Base-by-base conservation (phyloP, 768 basidiomycete genomes). In the Termitomyces sp. region DNA sequence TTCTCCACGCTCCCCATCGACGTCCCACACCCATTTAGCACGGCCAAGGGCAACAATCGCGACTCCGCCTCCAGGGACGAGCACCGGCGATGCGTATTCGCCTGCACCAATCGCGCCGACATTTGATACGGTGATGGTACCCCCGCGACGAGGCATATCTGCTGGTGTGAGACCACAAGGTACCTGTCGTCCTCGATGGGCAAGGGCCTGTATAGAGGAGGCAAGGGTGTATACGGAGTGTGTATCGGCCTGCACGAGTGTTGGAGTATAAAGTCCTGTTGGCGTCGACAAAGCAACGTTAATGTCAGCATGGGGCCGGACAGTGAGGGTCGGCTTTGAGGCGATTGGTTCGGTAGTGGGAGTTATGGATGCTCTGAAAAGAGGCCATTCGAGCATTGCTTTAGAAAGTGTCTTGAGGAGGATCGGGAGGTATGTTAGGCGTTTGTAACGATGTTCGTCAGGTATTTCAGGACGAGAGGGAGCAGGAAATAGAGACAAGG, bases 11-110 rank as follows among this genome's bases (percentile, higher is more conserved):
- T 68, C 64, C n/a, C 72, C 65, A 49, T 83, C 77, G 44, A 88
- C 85, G 61, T 90, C 88, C 82, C 83, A 85, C 7, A 82, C 80
- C 91, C 88, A 92, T 64, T 82, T 82, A 10, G 90, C 88, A 28
- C 87, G 70, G 3, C 92, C 92, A 9, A 94, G 74, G 3, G 89
- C 92, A 1, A 90, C 90, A 57, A 94, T 93, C 12, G 90, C 91
- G 0, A 94, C 82, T 0, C 92, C 92, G 0, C 91, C 90, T 0
- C 90, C 91, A 0, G 86, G 87, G 0, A 93, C 84, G 1, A 94
- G 77, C 47, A 94, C 82, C 0, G 92, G 92, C 15, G 78, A 75
- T 7, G 92, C 90, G 57, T 74, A 78, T 55, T 86, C 84, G 0
- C 88, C 90, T 10, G 74, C 77, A 0, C 88, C 93, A n/a, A 91